Base-by-base conservation (phyloP, 805 yeast genomes). In the Saturnispora saitoi region DNA sequence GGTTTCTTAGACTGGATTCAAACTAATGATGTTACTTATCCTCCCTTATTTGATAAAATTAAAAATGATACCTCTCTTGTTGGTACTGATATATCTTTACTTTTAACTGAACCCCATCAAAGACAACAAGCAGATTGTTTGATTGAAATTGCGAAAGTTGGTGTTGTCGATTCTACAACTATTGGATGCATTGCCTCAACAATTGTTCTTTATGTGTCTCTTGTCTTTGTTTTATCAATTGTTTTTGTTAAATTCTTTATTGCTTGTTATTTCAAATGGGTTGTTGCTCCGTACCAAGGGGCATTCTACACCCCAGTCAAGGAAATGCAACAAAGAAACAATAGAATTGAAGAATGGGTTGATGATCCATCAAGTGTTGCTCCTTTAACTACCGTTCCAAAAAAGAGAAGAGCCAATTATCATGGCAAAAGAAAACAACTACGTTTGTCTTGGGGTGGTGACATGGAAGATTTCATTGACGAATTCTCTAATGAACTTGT, bases 121-220 rank as follows among this genome's bases (percentile, higher is more conserved):
- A 77, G 90, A 50, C 73, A 76, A 58, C 78, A 80, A 4, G 95
- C 93, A 6, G 77, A 81, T 58, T 93, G 99, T 65, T 69, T 93
- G 48, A 70, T 83, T 10, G 98, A 93, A 65, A 85, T 88, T 47
- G 72, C 86, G 45, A 87, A 84, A 65, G 95, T 91, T 14, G 99
- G 99, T 20, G 81, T 79, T 43, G 78, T 93, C 38, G 98, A 93
- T 61, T 79, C 90, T 2, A 86, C 86, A 34, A 81, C 95, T 6
- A 80, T 93, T 58, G 99, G 99, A 5, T 93, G 99, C 68, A 81
- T 93, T 60, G 95, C 96, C 0, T 88, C 97, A 0, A 70, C 80
- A 48, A 80, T 90, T 36, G 96, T 93, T 1, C 74, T 93, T 51
- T 78, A 80, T 57, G 75, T 84, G 6, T 86, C 97, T 1, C 73